Evolutionary conservation across 805 yeast species (phyloP), one percentile per base, ranked within the genome.

Genomic region (Suhomyces emberorum): DNA sequence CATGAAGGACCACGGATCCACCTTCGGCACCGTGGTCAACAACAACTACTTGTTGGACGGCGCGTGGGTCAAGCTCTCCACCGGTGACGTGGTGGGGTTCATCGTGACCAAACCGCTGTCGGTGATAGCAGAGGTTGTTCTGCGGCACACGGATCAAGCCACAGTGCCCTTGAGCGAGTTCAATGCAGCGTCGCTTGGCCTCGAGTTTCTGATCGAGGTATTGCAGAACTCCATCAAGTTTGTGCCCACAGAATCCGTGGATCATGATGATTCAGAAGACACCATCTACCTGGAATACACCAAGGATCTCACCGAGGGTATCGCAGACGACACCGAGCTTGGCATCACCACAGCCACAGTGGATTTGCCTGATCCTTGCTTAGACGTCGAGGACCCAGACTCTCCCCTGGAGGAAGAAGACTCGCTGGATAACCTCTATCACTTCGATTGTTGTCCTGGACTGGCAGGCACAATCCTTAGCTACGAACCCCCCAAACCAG

Each of bases 11-110:
- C 37, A 42, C 18, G 42, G 43, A 18, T 65, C 71, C 4, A 63
- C 66, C 14, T 67, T 65, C 47, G 73, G 73, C 2, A 66, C 72
- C 12, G 41, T 62, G 7, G 32, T 61, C 37, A 59, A 63, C 38
- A 48, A 52, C 19, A 32, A 49, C 6, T 49, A 52, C 17, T 15
- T 34, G 3, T 5, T 28, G 11, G 18, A 28, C 4, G 37, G 32
- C 8, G 12, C 19, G 11, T 34, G 37, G 48, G 37, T 43, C 32
- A 31, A 32, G 9, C 37, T 63, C 17, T 20, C 26, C 9, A 32
- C 45, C 30, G 59, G 57, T 14, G 71, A 66, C 42, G 30, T 18
- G 3, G 38, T 68, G 14, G 68, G 70, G 4, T 63, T 68, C 34
- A 59, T 66, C 21, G 47, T 68, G 21, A 44, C 59, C 19, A 53